Evolutionary conservation across 2,329 filamentous ascomycete genomes (phyloP), one percentile per base, ranked within the genome.

Genomic region (Monilinia vaccinii-corymbosi): DNA sequence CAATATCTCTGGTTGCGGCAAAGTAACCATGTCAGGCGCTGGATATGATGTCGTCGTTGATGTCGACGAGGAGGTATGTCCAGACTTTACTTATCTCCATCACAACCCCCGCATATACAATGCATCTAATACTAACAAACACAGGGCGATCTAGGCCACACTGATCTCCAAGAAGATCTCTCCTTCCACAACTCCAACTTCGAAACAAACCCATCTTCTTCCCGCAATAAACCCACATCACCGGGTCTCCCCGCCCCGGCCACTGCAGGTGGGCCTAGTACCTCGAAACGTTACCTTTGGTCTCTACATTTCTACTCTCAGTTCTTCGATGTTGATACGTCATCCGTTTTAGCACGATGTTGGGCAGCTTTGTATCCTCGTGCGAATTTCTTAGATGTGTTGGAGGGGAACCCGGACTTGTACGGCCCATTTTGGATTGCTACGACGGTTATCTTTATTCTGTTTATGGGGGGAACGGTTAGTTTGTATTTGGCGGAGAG

Each of bases 351-450:
- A 60, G 81, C 86, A 70, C 88, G 94, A 66, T 97, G 94, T 76
- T 86, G 86, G 74, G 88, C 91, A 1, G 87, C 93, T n/a, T 78
- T 97, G 44, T 96, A 88, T 75, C 94, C 94, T 49, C 86, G 91
- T 64, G 87, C 87, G 61, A 97, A 96, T 78, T 99, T 99, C 76
- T 86, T 99, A 64, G 94, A 99, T 72, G 91, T 97, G 40, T 82
- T 99, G 32, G 94, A 99, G 73, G 94, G 94, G 23, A 97, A 97
- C 73, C 90, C 94, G 1, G 94, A 99, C 71, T 78, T 99, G 38
- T 99, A 99, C 78, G 93, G 93, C 1, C 94, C 94, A 1, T 91
- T 97, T 72, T 99, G 94, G 94, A 97, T 99, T 76, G 94, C 94
- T 11, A 97, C 94, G 0, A 97, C 94, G 0, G 94, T 99, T 11